Base-by-base conservation (phyloP, 2,329 filamentous ascomycete species). In the Xylariaceae sp. region DNA sequence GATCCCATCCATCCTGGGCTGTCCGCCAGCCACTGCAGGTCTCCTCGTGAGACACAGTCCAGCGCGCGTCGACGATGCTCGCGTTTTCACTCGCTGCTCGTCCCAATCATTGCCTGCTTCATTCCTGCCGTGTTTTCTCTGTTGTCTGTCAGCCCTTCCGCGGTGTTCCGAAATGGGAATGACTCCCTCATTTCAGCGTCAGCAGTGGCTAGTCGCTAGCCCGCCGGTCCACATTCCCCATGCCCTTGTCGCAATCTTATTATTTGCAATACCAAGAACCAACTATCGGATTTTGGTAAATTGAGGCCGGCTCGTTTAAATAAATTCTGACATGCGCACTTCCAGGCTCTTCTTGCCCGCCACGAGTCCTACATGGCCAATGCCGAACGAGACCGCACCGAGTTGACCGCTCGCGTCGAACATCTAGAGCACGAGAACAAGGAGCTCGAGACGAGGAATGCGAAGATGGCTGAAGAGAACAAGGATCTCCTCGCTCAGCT, bases 351-450 rank as follows among this genome's bases (percentile, higher is more conserved):
- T 58, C 85, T 99, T 48, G 86, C 88, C 65, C 88, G 93, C 69
- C 92, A 99, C 82, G 92, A 97, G 79, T 86, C 89, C 61, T 97
- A 96, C 75, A 93, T 97, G 82, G 88, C 88, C 67, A 91, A 96
- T 74, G 91, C 92, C 61, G 92, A 96, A 78, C 85, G 86, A 67
- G 92, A 97, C 73, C 89, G 92, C 62, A 78, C 81, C 62, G 84
- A 87, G 62, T 85, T 97, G 75, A 82, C 84, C 50, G 75, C 78
- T 51, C 89, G 84, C 62, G 92, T 97, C 71, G 87, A 89, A 67
- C 81, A 81, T 64, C 80, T 99, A 55, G 90, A 96, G 76, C 75
- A 75, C 68, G 83, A 86, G 67, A 96, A 96, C 76, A 80, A 78
- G 69, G 78, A 84, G 61, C 82, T 95, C 62, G 90, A 96, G 74